Base-by-base conservation (phyloP, 345 rosid species). In the Barbarea vulgaris region DNA sequence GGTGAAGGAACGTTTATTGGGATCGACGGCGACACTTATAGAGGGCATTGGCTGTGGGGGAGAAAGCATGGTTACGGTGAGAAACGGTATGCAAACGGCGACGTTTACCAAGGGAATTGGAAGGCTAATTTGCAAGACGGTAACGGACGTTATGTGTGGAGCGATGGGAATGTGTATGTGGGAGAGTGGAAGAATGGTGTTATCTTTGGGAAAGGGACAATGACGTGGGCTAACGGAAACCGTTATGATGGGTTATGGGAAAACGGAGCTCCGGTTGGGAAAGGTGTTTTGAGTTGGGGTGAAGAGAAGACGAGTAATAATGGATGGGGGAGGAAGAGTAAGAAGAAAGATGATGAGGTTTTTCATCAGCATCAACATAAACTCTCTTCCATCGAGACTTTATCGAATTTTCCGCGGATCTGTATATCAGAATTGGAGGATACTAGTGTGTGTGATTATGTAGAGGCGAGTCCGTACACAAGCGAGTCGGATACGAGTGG, bases 361-460 rank as follows among this genome's bases (percentile, higher is more conserved):
- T 69, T 72, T n/a, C 80, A 89, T 3, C 46, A 59, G 7, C 78
- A 89, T 3, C 46, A 59, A 7, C 77, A 88, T 82, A 90, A 90
- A 84, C 85, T 88, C 61, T 86, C 91, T 9, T 86, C 91, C 0
- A 85, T 83, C n/a, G 91, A 86, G 9, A 84, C 81, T 34, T 10
- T 64, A 24, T 36, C 82, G 0, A 83, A 82, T 77, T 86, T 86
- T 27, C 97, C 89, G 1, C 72, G 89, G 76, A 84, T 91, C 50
- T 91, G 93, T 46, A 88, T 90, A 30, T 83, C 88, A 47, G 91
- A 83, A n/a, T 70, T 81, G 70, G 88, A 85, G 67, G 91, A 87
- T 61, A 81, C 80, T 12, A 81, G 78, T 9, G 80, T 83, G 76
- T 75, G 85, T 64, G 93, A 88, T 74, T 81, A 81, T 56, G 72